Conservation (phyloP, 352 stramenopile genomes). For the Phytophthora pistaciae region DNA sequence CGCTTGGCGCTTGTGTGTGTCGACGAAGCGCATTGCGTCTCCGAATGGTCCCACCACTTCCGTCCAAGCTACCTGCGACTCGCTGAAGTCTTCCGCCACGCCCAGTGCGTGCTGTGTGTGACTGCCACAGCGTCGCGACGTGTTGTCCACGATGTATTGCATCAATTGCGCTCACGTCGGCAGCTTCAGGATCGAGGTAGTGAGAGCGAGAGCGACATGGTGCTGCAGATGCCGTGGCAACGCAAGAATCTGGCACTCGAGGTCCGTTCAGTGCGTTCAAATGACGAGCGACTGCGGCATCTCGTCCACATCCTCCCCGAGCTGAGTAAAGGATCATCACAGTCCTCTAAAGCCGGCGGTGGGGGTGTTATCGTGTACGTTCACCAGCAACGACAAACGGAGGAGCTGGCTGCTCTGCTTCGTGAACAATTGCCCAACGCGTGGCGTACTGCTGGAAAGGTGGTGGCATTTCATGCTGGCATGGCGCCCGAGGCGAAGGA, state of each 20-base stretch:
- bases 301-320: slow-evolving; percentile 35
- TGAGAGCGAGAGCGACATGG: slow-evolving; percentile 48
- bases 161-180: slow-evolving; percentile 54
- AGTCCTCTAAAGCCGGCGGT: slow-evolving; percentile 22
- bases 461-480: slow-evolving; percentile 94
- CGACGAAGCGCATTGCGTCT: slow-evolving; percentile 96
- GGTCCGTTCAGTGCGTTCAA: slow-evolving; percentile 59
- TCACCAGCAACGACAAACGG: slow-evolving; percentile 80
- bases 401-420: slow-evolving; percentile 73
- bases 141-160: slow-evolving; percentile 80
- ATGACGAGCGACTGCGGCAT: slow-evolving; percentile 64
- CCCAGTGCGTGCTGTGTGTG: slow-evolving; percentile 89
- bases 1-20: slow-evolving; percentile 90
- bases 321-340: slow-evolving; percentile 36
- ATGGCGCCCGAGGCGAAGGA: slow-evolving; percentile 86
- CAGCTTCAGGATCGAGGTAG: slow-evolving; percentile 5
- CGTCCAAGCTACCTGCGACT: slow-evolving; percentile 86
- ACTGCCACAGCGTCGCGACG: slow-evolving; percentile 92
- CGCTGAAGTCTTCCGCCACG: slow-evolving; percentile 60
- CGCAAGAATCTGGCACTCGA: slow-evolving; percentile 69
- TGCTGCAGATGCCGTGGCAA: slow-evolving; percentile 83
- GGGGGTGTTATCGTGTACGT: slow-evolving; percentile 87
- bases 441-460: slow-evolving; percentile 48
- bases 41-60: slow-evolving; percentile 97
- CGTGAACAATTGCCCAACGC: slow-evolving; percentile 57